Percentiles rank a stretch among this genome's conserved stretches.
Conservation (phyloP, 2,329 filamentous ascomycete species). For the Canariomyces notabilis region DNA sequence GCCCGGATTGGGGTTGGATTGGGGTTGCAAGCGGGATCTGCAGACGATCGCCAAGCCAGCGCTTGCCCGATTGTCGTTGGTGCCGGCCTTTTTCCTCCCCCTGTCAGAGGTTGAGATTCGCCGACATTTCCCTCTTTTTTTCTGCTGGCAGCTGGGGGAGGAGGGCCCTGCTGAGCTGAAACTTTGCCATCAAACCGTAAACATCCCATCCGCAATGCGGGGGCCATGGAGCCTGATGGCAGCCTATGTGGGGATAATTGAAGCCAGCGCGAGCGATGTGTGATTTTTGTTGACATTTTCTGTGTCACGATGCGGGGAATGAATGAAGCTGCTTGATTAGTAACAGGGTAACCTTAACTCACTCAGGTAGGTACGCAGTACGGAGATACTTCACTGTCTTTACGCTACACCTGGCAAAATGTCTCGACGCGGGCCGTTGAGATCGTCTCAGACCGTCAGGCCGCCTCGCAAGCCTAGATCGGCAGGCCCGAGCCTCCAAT, state of each 20-base stretch:
- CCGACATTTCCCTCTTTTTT: conserved; percentile 2
- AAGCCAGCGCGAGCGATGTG: too few species aligned
- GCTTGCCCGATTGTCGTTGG: conserved; percentile 11
- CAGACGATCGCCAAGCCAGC: conserved; percentile 17
- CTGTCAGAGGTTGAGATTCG: conserved; percentile 3
- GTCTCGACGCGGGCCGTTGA: conserved; percentile 19
- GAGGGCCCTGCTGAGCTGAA: conserved; percentile 8
- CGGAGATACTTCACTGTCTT: not conserved
- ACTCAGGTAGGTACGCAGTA: too few species aligned
- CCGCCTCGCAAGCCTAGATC: conserved; percentile 12
- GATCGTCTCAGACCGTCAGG: conserved; percentile 19
- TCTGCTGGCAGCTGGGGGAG: not conserved
- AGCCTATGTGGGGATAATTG: too few species aligned
- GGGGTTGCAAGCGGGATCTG: conserved; percentile 18
- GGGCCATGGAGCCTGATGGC: too few species aligned
- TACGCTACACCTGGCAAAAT: conserved; percentile 2
- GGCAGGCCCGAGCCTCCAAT: conserved; percentile 13
- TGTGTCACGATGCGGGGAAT: too few species aligned
- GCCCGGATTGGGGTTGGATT: conserved; percentile 2
- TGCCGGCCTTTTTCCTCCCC: conserved; percentile 11
- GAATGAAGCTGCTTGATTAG: too few species aligned
- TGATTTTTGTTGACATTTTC: too few species aligned
- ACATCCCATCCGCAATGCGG: not conserved
- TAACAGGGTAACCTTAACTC: too few species aligned
- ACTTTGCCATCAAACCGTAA: not conserved